A percentile compares a stretch with the other conserved stretches of the same genome.
These are phyloP conservation scores for Penicillium macrosclerotiorum DNA, from an alignment of 495 filamentous ascomycete species.

Conservation along the genomic window DNA sequence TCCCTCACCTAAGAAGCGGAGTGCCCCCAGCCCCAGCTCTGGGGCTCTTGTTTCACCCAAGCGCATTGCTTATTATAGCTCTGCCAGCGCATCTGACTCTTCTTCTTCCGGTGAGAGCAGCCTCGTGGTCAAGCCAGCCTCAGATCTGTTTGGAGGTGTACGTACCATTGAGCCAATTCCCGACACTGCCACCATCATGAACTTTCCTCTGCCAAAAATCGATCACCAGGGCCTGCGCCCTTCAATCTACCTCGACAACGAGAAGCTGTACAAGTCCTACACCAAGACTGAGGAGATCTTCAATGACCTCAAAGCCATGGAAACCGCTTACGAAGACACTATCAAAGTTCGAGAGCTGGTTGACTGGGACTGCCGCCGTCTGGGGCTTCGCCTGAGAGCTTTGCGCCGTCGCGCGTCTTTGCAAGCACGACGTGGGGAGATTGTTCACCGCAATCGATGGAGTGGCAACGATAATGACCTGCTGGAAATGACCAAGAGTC, in stretches of 20 bases:
- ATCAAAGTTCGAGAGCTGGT: background rate
- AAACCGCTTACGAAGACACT: background rate
- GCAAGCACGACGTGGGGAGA: background rate
- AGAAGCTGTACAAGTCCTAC: background rate
- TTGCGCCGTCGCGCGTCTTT: background rate
- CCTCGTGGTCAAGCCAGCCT: too few species aligned
- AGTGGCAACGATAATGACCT: background rate
- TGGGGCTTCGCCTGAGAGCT: constrained; percentile 1
- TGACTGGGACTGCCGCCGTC: constrained; percentile 5
- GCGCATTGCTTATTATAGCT: too few species aligned
- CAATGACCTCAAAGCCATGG: too few species aligned
- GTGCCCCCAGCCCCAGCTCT: too few species aligned
- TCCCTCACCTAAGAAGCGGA: too few species aligned
- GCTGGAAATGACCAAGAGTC: too few species aligned
- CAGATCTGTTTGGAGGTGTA: too few species aligned
- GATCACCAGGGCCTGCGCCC: background rate
- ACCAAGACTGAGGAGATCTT: too few species aligned
- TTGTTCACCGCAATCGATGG: background rate
- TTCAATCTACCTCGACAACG: background rate
- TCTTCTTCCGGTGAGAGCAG: too few species aligned
- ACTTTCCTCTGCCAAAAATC: background rate
- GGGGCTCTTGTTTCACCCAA: too few species aligned
- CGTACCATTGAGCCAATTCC: background rate
- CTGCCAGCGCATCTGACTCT: too few species aligned
- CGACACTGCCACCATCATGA: background rate